A percentile compares a stretch with the other conserved stretches of the same genome.
Conservation (phyloP, 2,329 filamentous ascomycete genomes). For the Penicillium sp. region DNA sequence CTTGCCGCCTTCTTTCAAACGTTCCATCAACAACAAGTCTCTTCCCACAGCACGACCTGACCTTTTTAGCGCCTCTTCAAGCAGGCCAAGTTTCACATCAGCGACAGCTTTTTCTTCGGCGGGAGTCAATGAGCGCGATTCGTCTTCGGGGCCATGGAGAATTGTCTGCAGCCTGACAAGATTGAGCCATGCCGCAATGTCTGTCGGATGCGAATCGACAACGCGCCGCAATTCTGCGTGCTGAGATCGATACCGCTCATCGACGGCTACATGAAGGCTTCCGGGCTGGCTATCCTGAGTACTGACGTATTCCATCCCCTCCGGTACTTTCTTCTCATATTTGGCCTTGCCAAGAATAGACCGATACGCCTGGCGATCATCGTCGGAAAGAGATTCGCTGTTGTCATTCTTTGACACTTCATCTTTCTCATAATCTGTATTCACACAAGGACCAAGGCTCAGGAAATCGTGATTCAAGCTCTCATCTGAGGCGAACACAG, state of each 20-base stretch:
- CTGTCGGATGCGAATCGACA: constrained; percentile 59
- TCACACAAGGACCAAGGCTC: constrained; percentile 19
- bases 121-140: constrained; percentile 42
- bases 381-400: constrained; percentile 36
- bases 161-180: constrained; percentile 74
- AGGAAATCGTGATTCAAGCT: constrained; percentile 30
- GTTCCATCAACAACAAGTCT: constrained; percentile 57
- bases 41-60: constrained; percentile 44
- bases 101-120: constrained; percentile 64
- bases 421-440: constrained; percentile 39
- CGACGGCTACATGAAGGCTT: constrained; percentile 32
- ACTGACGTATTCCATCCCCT: constrained; percentile 46
- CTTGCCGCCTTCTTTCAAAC: constrained; percentile 68
- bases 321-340: constrained; percentile 38
- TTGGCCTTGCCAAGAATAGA: constrained; percentile 62
- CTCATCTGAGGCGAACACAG: constrained; percentile 11
- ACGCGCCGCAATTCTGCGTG: constrained; percentile 55
- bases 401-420: background rate
- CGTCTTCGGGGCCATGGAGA: constrained; percentile 42
- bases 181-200: constrained; percentile 68
- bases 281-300: constrained; percentile 38
- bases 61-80: constrained; percentile 67
- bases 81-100: constrained; percentile 73
- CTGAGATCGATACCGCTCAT: constrained; percentile 40
- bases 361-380: constrained; percentile 54